Evolutionary conservation across 2,329 filamentous ascomycete species (phyloP).

Genomic region (Cladobotryum protrusum): DNA sequence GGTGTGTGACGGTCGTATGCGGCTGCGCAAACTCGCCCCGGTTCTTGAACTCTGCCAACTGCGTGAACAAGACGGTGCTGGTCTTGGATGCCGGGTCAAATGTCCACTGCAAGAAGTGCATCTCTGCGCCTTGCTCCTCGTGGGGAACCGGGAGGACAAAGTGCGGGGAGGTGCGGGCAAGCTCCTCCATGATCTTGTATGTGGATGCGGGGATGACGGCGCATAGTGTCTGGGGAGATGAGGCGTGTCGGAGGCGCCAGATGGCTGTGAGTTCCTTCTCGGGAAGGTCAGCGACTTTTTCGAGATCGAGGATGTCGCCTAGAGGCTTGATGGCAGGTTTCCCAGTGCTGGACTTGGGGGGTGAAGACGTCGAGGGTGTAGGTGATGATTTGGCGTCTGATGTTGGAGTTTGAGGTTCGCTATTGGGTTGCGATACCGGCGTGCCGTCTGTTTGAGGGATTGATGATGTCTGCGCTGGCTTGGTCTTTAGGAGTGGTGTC

Average conservation of each 20-base stretch:
- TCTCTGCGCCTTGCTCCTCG: slow-evolving; percentile 66
- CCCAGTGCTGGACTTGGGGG: slow-evolving; percentile 16
- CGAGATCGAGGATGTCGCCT: slow-evolving; percentile 62
- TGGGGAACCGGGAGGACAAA: slow-evolving; percentile 87
- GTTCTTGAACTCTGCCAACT: slow-evolving; percentile 86
- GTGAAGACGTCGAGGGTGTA: slow-evolving; percentile 4
- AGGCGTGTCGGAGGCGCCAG: slow-evolving; percentile 83
- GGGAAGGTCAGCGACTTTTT: slow-evolving; percentile 68
- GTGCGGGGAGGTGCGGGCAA: slow-evolving; percentile 70
- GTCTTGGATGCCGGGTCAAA: slow-evolving; percentile 64
- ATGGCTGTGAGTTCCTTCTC: slow-evolving; percentile 76
- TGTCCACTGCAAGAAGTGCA: slow-evolving; percentile 95
- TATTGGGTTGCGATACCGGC: slow-evolving; percentile 31
- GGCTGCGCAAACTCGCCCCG: slow-evolving; percentile 84
- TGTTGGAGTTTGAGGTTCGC: slow-evolving; percentile 23
- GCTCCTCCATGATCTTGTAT: slow-evolving; percentile 65
- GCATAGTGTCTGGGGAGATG: slow-evolving; percentile 69
- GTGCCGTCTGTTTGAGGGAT: slow-evolving; percentile 32
- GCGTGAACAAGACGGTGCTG: slow-evolving; percentile 82
- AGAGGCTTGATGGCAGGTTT: slow-evolving; percentile 39
- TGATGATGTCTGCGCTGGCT: background rate
- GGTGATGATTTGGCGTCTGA: slow-evolving; percentile 7
- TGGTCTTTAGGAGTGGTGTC: slow-evolving; percentile 26
- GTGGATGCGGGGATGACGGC: slow-evolving; percentile 69
- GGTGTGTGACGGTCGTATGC: slow-evolving; percentile 90